Evolutionary conservation across 192 early-diverging fungal species (phyloP).

Genomic region (Linnemannia elongata): DNA sequence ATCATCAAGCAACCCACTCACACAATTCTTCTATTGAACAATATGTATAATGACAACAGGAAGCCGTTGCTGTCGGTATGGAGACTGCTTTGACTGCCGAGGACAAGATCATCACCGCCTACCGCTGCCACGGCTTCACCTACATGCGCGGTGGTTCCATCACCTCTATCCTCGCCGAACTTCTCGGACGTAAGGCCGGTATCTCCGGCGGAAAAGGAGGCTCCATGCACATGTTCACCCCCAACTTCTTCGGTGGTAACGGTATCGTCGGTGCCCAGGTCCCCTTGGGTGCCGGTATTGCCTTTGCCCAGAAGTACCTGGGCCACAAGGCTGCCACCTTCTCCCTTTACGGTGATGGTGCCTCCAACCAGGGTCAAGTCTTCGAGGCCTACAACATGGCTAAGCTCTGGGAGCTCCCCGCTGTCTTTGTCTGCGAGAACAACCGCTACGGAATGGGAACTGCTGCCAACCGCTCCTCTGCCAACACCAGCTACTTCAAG

Average conservation of each 20-base stretch:
- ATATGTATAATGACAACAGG: conserved; percentile 50
- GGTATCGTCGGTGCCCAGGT: conserved; percentile 99
- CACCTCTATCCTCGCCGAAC: conserved; percentile 78
- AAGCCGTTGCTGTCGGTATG: conserved; percentile 95
- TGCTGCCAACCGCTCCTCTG: conserved; percentile 88
- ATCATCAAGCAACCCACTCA: neutral
- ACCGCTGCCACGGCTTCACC: conserved; percentile 99
- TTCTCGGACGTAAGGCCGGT: conserved; percentile 88
- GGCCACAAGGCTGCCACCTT: conserved; percentile 85
- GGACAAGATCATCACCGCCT: conserved; percentile 98
- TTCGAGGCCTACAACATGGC: conserved; percentile 99
- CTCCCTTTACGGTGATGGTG: conserved; percentile 97
- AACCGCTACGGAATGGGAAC: conserved; percentile 99
- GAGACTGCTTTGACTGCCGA: conserved; percentile 88
- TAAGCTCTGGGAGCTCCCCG: conserved; percentile 95
- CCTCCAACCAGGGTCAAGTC: conserved; percentile 98
- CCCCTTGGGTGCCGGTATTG: conserved; percentile 85
- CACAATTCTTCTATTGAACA: neutral
- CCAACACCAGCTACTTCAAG: conserved; percentile 94
- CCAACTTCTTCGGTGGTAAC: conserved; percentile 98
- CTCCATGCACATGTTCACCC: conserved; percentile 99
- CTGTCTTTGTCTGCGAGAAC: conserved; percentile 98
- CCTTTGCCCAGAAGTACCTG: conserved; percentile 95
- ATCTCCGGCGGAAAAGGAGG: conserved; percentile 96
- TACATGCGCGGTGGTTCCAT: conserved; percentile 83